phyloP scores from a whole-genome alignment of 2,329 filamentous ascomycete species.

The Cladosporium oxysporum region DNA sequence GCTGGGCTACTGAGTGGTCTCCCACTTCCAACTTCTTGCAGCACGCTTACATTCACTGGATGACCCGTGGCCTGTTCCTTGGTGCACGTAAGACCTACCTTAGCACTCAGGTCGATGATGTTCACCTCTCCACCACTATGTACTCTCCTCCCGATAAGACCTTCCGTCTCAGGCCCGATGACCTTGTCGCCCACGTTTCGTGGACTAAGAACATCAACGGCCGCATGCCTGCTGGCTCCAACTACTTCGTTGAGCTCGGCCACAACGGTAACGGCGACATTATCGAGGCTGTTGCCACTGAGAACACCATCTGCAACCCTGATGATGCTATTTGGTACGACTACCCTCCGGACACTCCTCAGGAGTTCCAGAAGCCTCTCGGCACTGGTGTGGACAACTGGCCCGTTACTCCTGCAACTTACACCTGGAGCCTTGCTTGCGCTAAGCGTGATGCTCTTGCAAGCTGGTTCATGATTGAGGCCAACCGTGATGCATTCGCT shows the following conservation, averaged over 20 bases:
- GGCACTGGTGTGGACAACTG: conserved; percentile 43
- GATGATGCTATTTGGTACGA: conserved; percentile 41
- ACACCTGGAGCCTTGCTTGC: conserved; percentile 53
- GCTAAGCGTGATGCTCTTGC: conserved; percentile 53
- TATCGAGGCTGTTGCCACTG: conserved; percentile 16
- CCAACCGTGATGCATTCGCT: conserved; percentile 56
- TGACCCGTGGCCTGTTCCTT: conserved; percentile 60
- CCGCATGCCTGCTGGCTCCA: conserved; percentile 54
- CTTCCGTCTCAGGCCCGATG: conserved; percentile 53
- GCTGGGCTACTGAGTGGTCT: conserved; percentile 55
- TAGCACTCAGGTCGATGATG: conserved; percentile 64
- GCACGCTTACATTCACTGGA: conserved; percentile 64
- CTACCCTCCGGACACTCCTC: conserved; percentile 44
- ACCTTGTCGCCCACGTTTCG: conserved; percentile 49
- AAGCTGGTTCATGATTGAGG: conserved; percentile 54
- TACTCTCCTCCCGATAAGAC: conserved; percentile 46
- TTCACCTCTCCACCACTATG: conserved; percentile 54
- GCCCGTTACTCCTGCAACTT: conserved; percentile 45
- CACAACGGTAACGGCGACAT: conserved; percentile 59
- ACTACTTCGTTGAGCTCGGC: conserved; percentile 56
- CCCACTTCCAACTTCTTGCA: conserved; percentile 60
- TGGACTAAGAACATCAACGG: conserved; percentile 48
- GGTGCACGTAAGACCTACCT: conserved; percentile 58
- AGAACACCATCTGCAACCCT: conserved; percentile 34
- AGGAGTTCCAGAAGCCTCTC: conserved; percentile 50